phyloP scores from a whole-genome alignment of 1,139 yeast genomes.

The Hyphopichia wangnamkhiaoensis region DNA sequence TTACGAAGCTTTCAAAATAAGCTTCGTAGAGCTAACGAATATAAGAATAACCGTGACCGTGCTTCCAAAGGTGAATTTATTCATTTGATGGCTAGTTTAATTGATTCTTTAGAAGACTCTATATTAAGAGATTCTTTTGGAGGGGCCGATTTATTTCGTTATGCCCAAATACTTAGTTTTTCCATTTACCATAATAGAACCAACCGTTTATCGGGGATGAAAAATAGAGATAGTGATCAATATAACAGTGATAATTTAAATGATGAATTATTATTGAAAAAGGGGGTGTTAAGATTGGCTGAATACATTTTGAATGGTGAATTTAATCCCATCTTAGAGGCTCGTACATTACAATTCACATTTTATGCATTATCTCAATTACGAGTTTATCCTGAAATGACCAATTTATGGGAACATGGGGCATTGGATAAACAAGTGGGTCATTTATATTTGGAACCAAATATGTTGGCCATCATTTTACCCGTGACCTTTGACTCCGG shows the following conservation, averaged over 20 bases:
- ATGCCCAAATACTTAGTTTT: conserved; percentile 26
- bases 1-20: conserved; percentile 31
- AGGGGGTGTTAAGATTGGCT: conserved; percentile 35
- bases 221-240: conserved; percentile 45
- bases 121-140: conserved; percentile 19
- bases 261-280: conserved; percentile 33
- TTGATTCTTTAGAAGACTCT: background rate
- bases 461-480: conserved; percentile 69
- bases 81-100: background rate
- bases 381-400: conserved; percentile 34
- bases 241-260: conserved; percentile 23
- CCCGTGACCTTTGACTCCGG: conserved; percentile 67
- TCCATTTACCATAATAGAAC: conserved; percentile 34
- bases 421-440: conserved; percentile 35
- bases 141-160: conserved; percentile 25
- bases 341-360: conserved; percentile 20
- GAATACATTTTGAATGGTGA: conserved; percentile 36
- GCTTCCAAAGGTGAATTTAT: conserved; percentile 13
- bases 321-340: conserved; percentile 24
- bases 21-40: conserved; percentile 22
- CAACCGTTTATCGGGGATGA: conserved; percentile 29
- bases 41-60: conserved; percentile 14
- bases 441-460: conserved; percentile 44
- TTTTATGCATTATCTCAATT: conserved; percentile 40
- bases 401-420: conserved; percentile 46